Evolutionary conservation across 805 yeast genomes (phyloP).

Genomic region (Candida schatavii): DNA sequence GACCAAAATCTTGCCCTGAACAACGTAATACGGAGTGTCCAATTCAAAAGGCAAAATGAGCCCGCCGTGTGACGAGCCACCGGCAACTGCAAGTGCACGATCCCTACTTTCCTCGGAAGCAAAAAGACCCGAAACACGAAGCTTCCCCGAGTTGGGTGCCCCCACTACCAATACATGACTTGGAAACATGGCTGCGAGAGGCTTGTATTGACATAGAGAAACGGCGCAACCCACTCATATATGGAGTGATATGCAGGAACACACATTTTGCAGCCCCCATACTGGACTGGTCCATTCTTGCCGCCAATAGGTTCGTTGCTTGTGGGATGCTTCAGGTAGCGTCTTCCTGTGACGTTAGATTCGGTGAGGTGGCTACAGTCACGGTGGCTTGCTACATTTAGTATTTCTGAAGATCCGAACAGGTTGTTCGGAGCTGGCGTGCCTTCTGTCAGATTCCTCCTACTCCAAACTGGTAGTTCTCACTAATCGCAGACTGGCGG

Average conservation of each 20-base stretch:
- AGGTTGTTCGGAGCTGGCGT: no score
- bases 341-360: no score
- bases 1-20: conserved; percentile 27
- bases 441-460: no score
- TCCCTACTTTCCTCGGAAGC: conserved; percentile 22
- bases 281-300: no score
- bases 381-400: no score
- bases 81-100: conserved; percentile 32
- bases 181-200: not conserved
- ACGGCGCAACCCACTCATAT: not conserved
- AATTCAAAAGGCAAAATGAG: conserved; percentile 24
- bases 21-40: conserved; percentile 30
- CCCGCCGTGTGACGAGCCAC: conserved; percentile 32
- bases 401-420: no score
- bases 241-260: not conserved
- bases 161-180: conserved; percentile 48
- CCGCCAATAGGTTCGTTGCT: no score
- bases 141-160: conserved; percentile 39
- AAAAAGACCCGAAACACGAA: conserved; percentile 26
- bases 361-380: no score
- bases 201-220: not conserved
- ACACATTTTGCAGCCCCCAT: not conserved
- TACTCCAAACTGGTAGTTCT: no score
- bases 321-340: no score
- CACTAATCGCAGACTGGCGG: no score